Conservation (phyloP, 331 rosid species). For the Malus hybrid region DNA sequence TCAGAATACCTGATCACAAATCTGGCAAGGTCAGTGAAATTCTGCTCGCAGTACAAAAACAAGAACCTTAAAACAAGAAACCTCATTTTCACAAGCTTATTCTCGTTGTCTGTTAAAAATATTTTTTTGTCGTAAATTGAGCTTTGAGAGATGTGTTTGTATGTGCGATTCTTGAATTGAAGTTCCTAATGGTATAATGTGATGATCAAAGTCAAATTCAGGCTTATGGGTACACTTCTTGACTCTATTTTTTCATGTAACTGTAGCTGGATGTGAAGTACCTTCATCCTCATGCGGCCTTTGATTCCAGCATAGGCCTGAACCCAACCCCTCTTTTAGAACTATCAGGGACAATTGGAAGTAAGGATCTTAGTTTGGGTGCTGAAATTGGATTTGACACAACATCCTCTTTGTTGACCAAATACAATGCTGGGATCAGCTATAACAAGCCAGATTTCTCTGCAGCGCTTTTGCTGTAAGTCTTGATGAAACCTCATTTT, state of each 20-base stretch:
- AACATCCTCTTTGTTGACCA: conserved; percentile 76
- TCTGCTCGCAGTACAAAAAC: background rate
- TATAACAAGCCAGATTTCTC: conserved; percentile 77
- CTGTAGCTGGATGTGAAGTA: conserved; percentile 79
- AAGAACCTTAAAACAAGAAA: no score
- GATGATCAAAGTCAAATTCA: background rate
- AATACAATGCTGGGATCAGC: conserved; percentile 77
- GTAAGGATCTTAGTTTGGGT: conserved; percentile 72
- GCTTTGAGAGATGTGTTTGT: background rate
- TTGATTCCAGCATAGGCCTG: conserved; percentile 86
- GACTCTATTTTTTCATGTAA: conserved; percentile 3
- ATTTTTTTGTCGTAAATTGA: background rate
- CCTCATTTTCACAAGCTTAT: background rate
- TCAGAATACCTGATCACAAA: conserved; percentile 86
- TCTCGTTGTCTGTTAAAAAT: background rate
- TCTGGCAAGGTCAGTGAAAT: conserved; percentile 76
- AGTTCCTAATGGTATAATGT: background rate
- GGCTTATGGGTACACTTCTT: background rate
- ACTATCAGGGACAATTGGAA: conserved; percentile 73
- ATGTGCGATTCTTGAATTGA: background rate
- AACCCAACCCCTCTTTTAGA: conserved; percentile 80
- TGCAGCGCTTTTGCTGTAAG: conserved; percentile 73
- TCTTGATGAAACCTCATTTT: conserved; percentile 13
- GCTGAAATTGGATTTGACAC: conserved; percentile 92
- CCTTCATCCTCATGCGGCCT: conserved; percentile 79